phyloP scores from a whole-genome alignment of 345 rosid genomes.

The Turritis glabra region DNA sequence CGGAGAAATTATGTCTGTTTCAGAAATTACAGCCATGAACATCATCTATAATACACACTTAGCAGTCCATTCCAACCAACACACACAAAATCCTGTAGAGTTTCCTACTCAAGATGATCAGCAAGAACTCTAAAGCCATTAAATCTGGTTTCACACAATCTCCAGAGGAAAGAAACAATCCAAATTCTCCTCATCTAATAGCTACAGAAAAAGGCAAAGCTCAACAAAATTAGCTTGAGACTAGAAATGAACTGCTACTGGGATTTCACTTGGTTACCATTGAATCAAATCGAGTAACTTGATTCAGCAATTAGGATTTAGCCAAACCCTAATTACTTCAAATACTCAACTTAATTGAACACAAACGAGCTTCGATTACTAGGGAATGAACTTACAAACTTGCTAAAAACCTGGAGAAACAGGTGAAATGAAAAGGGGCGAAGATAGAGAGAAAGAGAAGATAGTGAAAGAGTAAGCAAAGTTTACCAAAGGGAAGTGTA shows the following conservation, averaged over 20 bases:
- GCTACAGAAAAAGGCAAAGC: background rate
- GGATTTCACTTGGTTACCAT: background rate
- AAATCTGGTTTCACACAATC: background rate
- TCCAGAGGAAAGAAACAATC: background rate
- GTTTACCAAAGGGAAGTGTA: background rate
- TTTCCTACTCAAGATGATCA: background rate
- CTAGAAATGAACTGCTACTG: too few species aligned
- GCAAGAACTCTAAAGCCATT: background rate
- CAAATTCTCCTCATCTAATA: background rate
- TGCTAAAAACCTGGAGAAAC: background rate
- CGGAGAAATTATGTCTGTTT: background rate
- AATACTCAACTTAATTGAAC: background rate
- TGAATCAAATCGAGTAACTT: background rate
- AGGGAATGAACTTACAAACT: constrained; percentile 1
- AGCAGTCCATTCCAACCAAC: too few species aligned
- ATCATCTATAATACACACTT: background rate
- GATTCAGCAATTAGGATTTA: background rate
- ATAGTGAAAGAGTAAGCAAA: constrained; percentile 1
- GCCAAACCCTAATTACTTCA: background rate
- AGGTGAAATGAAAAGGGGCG: constrained; percentile 7
- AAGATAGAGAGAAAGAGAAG: constrained; percentile 4
- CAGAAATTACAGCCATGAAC: background rate
- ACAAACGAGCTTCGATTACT: background rate
- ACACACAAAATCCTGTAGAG: too few species aligned
- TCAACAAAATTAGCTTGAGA: background rate